Conservation (phyloP, 495 filamentous ascomycete genomes). For the Copromyces sp. region DNA sequence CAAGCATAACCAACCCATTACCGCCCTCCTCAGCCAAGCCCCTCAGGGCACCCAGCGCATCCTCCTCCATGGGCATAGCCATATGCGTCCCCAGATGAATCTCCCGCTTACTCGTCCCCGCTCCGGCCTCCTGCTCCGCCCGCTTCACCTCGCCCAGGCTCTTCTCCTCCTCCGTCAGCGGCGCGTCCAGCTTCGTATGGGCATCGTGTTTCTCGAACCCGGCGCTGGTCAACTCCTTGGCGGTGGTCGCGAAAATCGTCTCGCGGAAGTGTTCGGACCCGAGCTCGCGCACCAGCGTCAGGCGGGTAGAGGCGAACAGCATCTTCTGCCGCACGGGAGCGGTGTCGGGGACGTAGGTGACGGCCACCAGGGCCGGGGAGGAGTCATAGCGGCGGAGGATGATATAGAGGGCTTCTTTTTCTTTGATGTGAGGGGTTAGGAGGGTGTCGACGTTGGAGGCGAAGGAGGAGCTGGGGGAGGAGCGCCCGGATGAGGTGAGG, state of each 20-base stretch:
- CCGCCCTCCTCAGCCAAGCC: constrained; percentile 43
- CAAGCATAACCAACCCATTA: constrained; percentile 66
- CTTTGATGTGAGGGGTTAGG: constrained; percentile 53
- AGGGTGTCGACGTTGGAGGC: constrained; percentile 44
- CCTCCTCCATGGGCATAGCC: constrained; percentile 57
- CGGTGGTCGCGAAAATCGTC: constrained; percentile 64
- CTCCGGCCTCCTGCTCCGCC: constrained; percentile 68
- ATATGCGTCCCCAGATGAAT: constrained; percentile 49
- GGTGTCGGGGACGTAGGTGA: constrained; percentile 84
- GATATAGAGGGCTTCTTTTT: constrained; percentile 70
- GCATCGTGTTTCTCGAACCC: constrained; percentile 72
- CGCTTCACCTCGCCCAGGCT: constrained; percentile 64
- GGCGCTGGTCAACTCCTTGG: constrained; percentile 56
- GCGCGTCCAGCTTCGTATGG: constrained; percentile 54
- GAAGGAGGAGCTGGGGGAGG: constrained; percentile 39
- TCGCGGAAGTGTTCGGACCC: constrained; percentile 80
- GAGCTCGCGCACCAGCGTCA: constrained; percentile 75
- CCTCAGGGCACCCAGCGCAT: constrained; percentile 55
- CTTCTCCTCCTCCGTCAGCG: constrained; percentile 83
- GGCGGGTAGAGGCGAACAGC: constrained; percentile 81
- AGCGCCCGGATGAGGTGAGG: constrained; percentile 43
- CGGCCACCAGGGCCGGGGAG: constrained; percentile 51
- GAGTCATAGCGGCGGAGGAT: constrained; percentile 60
- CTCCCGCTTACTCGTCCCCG: constrained; percentile 55
- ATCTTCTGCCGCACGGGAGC: constrained; percentile 93